Base-by-base conservation (phyloP, 2,329 filamentous ascomycete species). In the Scytalidium sp. region DNA sequence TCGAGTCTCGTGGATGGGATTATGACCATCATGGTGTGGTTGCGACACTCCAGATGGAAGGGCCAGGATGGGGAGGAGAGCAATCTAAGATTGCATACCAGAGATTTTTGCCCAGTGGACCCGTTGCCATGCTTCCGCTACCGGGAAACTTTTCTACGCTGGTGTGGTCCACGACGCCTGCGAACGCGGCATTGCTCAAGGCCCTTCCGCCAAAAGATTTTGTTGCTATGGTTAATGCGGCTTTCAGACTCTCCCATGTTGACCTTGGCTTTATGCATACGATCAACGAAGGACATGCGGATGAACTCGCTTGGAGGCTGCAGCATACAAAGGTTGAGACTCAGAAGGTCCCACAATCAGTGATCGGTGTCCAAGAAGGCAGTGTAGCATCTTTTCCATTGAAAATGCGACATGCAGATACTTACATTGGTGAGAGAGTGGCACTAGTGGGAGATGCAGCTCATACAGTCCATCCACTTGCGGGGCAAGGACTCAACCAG, bases 371-470 rank as follows among this genome's bases (percentile, higher is more conserved):
- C 1, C 92, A 97, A 66, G 78, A 87, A 47, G 85, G 85, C 58
- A 90, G 83, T 17, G 75, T 95, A 13, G 93, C 94, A 1, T 92
- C 89, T 0, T 99, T 99, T 70, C 94, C 94, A 0, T 80, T 99
- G 17, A 89, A 87, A 64, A 78, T 97, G 74, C 85, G 92, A 22
- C 94, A 99, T 66, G 92, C 93, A n/a, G 89, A 95, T 63, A 90
- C 89, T 1, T 99, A 99, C 65, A 88, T 89, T 40, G 88, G 85
- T 36, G 90, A 96, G 62, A 86, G 94, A n/a, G 76, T 97, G 8
- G 94, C 92, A 1, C 80, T 99, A 1, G 83, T 99, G 29, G 94
- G 94, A 53, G 94, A 99, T 58, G 94, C 94, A 1, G 94, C 94
- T 7, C 94, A 99, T 67, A 96, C 92, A 1, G 85, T 96, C 56